Percentiles rank a stretch among this genome's conserved stretches.
Evolutionary conservation across 495 filamentous ascomycete species (phyloP).

Genomic region (Aspergillus steynii): DNA sequence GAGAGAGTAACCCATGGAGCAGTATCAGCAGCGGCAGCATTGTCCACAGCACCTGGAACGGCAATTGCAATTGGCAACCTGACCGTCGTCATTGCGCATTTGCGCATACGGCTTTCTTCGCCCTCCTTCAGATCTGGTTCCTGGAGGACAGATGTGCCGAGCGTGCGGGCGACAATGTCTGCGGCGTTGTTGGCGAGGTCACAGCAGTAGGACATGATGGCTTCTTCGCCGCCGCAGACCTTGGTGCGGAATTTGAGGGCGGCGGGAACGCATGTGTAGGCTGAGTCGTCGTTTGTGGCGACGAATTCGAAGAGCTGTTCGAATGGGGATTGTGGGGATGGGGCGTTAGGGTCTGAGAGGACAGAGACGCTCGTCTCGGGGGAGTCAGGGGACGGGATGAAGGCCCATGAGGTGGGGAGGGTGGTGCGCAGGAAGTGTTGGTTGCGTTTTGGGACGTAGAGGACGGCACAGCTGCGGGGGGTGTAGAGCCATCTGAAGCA

Average conservation of each 20-base stretch:
- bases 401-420: slow-evolving; percentile 68
- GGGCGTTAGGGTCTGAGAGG: slow-evolving; percentile 11
- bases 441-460: slow-evolving; percentile 74
- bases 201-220: slow-evolving; percentile 59
- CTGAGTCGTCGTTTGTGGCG: slow-evolving; percentile 70
- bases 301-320: slow-evolving; percentile 74
- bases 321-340: slow-evolving; percentile 44
- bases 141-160: slow-evolving; percentile 65
- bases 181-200: slow-evolving; percentile 62
- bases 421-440: slow-evolving; percentile 77
- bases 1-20: slow-evolving; percentile 16
- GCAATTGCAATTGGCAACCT: slow-evolving; percentile 59
- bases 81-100: slow-evolving; percentile 66
- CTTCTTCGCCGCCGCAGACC: slow-evolving; percentile 73
- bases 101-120: slow-evolving; percentile 53
- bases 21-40: slow-evolving; percentile 32
- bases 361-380: neutral
- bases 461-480: slow-evolving; percentile 73
- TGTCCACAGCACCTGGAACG: slow-evolving; percentile 19
- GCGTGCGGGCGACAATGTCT: slow-evolving; percentile 51
- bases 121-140: slow-evolving; percentile 12
- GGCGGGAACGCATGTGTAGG: slow-evolving; percentile 70
- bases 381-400: slow-evolving; percentile 35
- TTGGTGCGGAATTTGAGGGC: slow-evolving; percentile 65
- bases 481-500: slow-evolving; percentile 71